Evolutionary conservation across 2,329 filamentous ascomycete genomes (phyloP).

Genomic region (Fusarium begoniae): DNA sequence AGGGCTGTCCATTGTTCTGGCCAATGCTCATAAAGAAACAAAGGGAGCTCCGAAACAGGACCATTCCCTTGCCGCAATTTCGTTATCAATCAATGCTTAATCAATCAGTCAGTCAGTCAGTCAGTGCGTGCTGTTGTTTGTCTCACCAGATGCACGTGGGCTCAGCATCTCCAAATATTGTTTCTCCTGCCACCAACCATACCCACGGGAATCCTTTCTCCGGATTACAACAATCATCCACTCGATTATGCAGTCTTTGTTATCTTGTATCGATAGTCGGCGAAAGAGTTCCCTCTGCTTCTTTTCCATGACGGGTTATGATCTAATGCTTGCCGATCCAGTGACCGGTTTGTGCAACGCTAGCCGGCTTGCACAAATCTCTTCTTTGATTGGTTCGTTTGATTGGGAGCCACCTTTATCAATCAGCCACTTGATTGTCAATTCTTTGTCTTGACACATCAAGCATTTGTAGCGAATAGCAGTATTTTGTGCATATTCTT

Average conservation of each 20-base stretch:
- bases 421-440: slow-evolving; percentile 28
- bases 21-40: not conserved
- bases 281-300: slow-evolving; percentile 16
- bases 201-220: not conserved
- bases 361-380: not conserved
- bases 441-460: slow-evolving; percentile 22
- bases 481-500: slow-evolving; percentile 11
- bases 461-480: slow-evolving; percentile 9
- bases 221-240: not conserved
- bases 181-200: not conserved
- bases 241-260: slow-evolving; percentile 16
- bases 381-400: slow-evolving; percentile 13
- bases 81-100: slow-evolving; percentile 35
- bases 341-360: slow-evolving; percentile 31
- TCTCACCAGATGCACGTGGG: slow-evolving; percentile 23
- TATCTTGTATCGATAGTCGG: slow-evolving; percentile 10
- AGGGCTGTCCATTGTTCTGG: not conserved
- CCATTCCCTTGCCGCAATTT: slow-evolving; percentile 10
- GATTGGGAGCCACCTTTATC: slow-evolving; percentile 24
- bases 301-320: slow-evolving; percentile 31
- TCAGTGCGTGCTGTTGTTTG: slow-evolving; percentile 12
- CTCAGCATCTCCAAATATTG: not conserved
- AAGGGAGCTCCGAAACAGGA: slow-evolving; percentile 17
- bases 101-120: slow-evolving; percentile 32
- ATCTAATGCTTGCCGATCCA: slow-evolving; percentile 37